Conservation (phyloP, 2,329 filamentous ascomycete species). For the Microascus cirrosus region DNA sequence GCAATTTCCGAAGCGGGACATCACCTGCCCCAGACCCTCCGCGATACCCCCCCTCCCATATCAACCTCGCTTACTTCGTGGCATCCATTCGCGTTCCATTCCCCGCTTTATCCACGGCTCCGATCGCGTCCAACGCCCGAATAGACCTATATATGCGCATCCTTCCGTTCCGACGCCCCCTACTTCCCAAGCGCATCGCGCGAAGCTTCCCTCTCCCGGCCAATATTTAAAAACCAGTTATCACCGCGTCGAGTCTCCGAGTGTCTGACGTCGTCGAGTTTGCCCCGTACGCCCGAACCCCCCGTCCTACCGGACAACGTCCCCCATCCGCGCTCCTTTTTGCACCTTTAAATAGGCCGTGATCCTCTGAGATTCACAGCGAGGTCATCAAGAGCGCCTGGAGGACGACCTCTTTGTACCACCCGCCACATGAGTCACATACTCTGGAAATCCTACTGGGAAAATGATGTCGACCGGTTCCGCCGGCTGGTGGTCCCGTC, state of each 20-base stretch:
- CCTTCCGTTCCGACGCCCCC: not conserved
- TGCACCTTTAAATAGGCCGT: conserved; percentile 88
- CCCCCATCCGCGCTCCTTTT: not conserved
- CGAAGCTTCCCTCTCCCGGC: not conserved
- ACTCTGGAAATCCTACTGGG: conserved; percentile 93
- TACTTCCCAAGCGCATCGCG: not conserved
- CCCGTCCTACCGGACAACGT: not conserved
- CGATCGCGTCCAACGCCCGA: not conserved
- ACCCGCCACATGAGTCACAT: conserved; percentile 75
- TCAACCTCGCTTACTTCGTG: not conserved
- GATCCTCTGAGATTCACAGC: conserved; percentile 73
- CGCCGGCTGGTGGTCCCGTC: conserved; percentile 68
- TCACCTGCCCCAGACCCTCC: not conserved
- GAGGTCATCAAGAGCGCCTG: conserved; percentile 58
- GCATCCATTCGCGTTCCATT: not conserved
- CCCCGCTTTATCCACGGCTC: not conserved
- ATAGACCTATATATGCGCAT: not conserved
- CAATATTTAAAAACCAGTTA: not conserved
- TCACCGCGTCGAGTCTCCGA: not conserved
- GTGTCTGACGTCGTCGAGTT: not conserved
- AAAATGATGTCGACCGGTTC: conserved; percentile 96
- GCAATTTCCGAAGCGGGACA: not conserved
- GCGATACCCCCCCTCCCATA: not conserved
- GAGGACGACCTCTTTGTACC: conserved; percentile 18
- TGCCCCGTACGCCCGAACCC: not conserved